phyloP scores from a whole-genome alignment of 73 alveolate genomes.

The Paramecium sexaurelia region DNA sequence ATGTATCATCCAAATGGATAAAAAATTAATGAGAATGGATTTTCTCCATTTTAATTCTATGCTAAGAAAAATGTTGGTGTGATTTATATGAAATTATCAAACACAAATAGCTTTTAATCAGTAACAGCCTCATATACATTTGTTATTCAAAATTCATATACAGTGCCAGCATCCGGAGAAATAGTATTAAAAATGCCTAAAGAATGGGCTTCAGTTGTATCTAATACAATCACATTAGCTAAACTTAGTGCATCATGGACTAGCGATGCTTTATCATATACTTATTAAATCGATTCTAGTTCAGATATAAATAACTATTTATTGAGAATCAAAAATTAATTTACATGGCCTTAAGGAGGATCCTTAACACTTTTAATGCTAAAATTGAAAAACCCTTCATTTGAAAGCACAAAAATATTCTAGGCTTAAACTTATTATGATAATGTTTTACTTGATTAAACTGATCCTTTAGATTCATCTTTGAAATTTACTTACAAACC shows the following conservation, averaged over 20 bases:
- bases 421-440: constrained; percentile 59
- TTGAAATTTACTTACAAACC: constrained; percentile 43
- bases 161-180: constrained; percentile 12
- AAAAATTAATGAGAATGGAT: background rate
- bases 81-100: constrained; percentile 18
- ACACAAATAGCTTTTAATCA: constrained; percentile 18
- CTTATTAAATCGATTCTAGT: background rate
- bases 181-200: constrained; percentile 15
- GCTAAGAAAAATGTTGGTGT: constrained; percentile 13
- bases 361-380: constrained; percentile 10
- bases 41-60: constrained; percentile 25
- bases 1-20: constrained; percentile 43
- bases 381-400: constrained; percentile 15
- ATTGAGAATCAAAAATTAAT: background rate
- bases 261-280: constrained; percentile 13
- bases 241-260: constrained; percentile 27
- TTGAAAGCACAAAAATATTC: constrained; percentile 37
- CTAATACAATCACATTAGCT: background rate
- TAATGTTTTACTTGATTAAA: constrained; percentile 38
- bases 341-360: constrained; percentile 36
- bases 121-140: constrained; percentile 40
- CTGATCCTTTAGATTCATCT: constrained; percentile 58
- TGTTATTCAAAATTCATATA: background rate
- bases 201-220: constrained; percentile 49
- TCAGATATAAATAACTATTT: background rate